These are phyloP conservation scores for Aphanomyces euteiches DNA, from an alignment of 352 stramenopile genomes.

Conservation along the genomic window DNA sequence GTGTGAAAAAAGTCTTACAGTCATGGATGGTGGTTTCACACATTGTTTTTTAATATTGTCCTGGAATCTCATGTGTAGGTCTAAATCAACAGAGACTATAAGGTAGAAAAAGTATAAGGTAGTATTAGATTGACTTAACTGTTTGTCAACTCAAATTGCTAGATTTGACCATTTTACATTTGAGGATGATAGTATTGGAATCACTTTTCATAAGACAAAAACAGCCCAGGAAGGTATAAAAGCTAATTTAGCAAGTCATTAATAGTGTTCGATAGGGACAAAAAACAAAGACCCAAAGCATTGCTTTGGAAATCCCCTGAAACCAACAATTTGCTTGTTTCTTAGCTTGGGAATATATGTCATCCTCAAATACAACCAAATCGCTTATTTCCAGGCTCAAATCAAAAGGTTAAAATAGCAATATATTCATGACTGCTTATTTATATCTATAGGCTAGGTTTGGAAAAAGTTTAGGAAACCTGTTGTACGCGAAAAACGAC, in stretches of 20 bases:
- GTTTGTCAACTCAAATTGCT: too few relatives aligned
- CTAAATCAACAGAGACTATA: conserved; percentile 5
- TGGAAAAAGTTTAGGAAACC: conserved; percentile 13
- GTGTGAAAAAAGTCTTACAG: background rate
- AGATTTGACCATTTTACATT: conserved; percentile 33
- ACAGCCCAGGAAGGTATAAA: conserved; percentile 36
- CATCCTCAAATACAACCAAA: background rate
- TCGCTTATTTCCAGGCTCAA: conserved; percentile 14
- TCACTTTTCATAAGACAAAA: conserved; percentile 44
- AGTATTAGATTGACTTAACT: too few relatives aligned
- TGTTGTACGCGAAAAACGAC: conserved; percentile 10
- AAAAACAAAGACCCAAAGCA: conserved; percentile 35
- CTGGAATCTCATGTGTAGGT: conserved; percentile 21
- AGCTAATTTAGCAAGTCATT: too few relatives aligned
- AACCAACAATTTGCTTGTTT: conserved; percentile 36
- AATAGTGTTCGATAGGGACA: background rate
- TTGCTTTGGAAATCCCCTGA: conserved; percentile 37
- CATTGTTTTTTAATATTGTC: conserved; percentile 11
- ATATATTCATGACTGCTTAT: background rate
- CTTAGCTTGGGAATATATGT: conserved; percentile 33
- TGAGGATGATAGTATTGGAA: conserved; percentile 35
- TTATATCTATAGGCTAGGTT: background rate
- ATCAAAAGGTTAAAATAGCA: conserved; percentile 2
- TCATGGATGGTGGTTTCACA: background rate
- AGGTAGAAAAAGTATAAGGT: too few relatives aligned